Conservation (phyloP, 2,329 filamentous ascomycete species). For the Pseudogymnoascus sp. region DNA sequence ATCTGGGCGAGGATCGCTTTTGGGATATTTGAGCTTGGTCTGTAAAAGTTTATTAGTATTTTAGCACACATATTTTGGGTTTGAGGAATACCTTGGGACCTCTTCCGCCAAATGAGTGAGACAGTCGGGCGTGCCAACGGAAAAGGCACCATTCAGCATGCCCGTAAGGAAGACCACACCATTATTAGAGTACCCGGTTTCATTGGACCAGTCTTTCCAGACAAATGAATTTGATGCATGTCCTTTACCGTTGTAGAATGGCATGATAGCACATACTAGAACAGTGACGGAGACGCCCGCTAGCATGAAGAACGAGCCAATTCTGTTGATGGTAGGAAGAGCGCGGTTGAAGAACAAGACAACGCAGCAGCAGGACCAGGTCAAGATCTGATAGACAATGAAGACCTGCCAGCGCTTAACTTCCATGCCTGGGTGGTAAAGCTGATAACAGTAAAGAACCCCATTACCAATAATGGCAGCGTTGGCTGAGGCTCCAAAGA, state of each 20-base stretch:
- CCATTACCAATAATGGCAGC: conserved; percentile 37
- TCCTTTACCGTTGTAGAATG: conserved; percentile 35
- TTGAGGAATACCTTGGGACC: conserved; percentile 37
- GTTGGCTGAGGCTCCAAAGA: conserved; percentile 33
- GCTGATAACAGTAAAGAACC: conserved; percentile 40
- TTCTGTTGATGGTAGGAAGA: conserved; percentile 45
- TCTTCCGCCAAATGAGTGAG: conserved; percentile 60
- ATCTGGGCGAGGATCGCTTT: conserved; percentile 46
- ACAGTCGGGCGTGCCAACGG: conserved; percentile 59
- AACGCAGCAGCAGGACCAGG: conserved; percentile 38
- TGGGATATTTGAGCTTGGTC: conserved; percentile 45
- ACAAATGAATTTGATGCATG: conserved; percentile 36
- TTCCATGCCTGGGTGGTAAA: conserved; percentile 40
- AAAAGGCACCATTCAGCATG: conserved; percentile 62
- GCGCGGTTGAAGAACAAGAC: conserved; percentile 49
- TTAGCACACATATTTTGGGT: background rate
- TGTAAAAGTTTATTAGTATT: conserved; percentile 10
- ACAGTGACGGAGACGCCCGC: conserved; percentile 48
- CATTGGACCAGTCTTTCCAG: conserved; percentile 39
- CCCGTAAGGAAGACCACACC: conserved; percentile 53
- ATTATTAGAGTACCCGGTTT: conserved; percentile 39
- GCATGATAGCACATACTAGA: conserved; percentile 50
- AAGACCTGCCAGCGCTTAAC: conserved; percentile 46
- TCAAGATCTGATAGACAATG: conserved; percentile 39
- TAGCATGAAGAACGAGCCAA: conserved; percentile 48